Evolutionary conservation across 805 yeast species (phyloP).

Genomic region (Teunomyces funiuensis): DNA sequence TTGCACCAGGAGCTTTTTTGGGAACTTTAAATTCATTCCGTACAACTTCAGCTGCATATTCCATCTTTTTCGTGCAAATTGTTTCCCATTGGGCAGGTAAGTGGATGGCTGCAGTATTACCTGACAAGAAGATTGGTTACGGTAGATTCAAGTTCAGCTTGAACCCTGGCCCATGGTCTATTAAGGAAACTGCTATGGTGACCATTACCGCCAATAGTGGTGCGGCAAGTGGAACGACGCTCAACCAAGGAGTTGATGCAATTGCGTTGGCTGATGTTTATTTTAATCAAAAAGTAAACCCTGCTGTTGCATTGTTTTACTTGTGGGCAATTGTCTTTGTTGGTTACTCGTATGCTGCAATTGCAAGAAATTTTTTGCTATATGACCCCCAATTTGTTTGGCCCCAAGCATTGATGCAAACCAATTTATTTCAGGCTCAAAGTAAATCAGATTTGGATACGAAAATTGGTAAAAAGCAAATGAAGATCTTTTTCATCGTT

Average conservation of each 20-base stretch:
- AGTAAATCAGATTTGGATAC: slow-evolving; percentile 9
- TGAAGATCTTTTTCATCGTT: slow-evolving; percentile 20
- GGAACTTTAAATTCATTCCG: slow-evolving; percentile 37
- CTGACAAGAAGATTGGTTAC: slow-evolving; percentile 24
- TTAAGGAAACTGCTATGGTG: slow-evolving; percentile 52
- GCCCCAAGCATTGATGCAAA: slow-evolving; percentile 28
- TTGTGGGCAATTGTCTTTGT: slow-evolving; percentile 27
- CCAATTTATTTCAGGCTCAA: slow-evolving; percentile 14
- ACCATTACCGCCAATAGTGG: slow-evolving; percentile 52
- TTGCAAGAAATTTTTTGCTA: slow-evolving; percentile 22
- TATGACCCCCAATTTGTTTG: slow-evolving; percentile 26
- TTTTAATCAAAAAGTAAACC: slow-evolving; percentile 36
- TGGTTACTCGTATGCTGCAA: slow-evolving; percentile 27
- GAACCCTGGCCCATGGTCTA: slow-evolving; percentile 57
- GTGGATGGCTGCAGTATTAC: slow-evolving; percentile 43
- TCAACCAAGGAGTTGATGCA: slow-evolving; percentile 48
- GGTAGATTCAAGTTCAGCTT: slow-evolving; percentile 29
- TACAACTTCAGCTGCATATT: slow-evolving; percentile 47
- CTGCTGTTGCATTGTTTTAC: slow-evolving; percentile 23
- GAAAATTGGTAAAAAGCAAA: slow-evolving; percentile 12
- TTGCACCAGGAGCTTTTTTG: slow-evolving; percentile 41
- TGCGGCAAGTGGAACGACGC: slow-evolving; percentile 36
- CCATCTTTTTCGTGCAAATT: slow-evolving; percentile 51
- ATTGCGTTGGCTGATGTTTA: slow-evolving; percentile 46
- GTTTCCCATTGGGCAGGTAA: slow-evolving; percentile 46